A percentile compares a stretch with the other conserved stretches of the same genome.
These are phyloP conservation scores for Anisodus acutangulus DNA, from an alignment of 257 asterid species.

Conservation along the genomic window DNA sequence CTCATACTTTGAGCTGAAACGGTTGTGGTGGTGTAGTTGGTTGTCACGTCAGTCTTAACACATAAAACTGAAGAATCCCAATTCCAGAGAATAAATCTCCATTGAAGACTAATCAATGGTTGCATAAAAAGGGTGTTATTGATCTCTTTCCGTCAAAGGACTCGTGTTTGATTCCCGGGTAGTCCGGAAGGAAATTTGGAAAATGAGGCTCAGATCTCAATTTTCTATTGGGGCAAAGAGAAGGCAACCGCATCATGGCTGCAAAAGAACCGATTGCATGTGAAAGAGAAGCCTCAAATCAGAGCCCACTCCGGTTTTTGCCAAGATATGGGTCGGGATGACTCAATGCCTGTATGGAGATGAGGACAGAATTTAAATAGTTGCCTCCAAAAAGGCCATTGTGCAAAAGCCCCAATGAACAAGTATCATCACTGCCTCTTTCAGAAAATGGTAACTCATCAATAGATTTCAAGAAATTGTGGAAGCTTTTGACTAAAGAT, in stretches of 20 bases:
- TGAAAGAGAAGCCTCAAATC: conserved; percentile 13
- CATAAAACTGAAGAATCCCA: conserved; percentile 32
- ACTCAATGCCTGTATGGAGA: not conserved
- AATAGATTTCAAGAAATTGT: not conserved
- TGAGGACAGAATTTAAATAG: not conserved
- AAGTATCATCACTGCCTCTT: not conserved
- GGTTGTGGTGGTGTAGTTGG: conserved; percentile 63
- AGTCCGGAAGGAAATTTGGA: not conserved
- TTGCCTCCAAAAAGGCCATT: not conserved
- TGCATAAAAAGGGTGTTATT: not conserved
- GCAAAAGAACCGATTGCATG: conserved; percentile 26
- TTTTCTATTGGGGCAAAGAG: conserved; percentile 23
- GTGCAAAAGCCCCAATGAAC: not conserved
- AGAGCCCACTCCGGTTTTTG: not conserved
- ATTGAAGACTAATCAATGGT: not conserved
- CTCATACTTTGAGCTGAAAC: not conserved
- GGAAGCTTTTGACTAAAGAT: conserved; percentile 4
- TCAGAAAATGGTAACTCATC: not conserved
- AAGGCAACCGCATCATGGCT: conserved; percentile 21
- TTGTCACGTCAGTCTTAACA: conserved; percentile 84
- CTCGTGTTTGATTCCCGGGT: not conserved
- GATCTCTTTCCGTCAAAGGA: not conserved
- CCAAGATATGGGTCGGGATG: not conserved
- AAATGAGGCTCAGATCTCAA: conserved; percentile 19
- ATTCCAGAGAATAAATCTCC: not conserved